Percentiles rank a stretch among this genome's conserved stretches.
These are phyloP conservation scores for Umbelopsis ramanniana DNA, from an alignment of 192 early-diverging fungal genomes.

Conservation along the genomic window DNA sequence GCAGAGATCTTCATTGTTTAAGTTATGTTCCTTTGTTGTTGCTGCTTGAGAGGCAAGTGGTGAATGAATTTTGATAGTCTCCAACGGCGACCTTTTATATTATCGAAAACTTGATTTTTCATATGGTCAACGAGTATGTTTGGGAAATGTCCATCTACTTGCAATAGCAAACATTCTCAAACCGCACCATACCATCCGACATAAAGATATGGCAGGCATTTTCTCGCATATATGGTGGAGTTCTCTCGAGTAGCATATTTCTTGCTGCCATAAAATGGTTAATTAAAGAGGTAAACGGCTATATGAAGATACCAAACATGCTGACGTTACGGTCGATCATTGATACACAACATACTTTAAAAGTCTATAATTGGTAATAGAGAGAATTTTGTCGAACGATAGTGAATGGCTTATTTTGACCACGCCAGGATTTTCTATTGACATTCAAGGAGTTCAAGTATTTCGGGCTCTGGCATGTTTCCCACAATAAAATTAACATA, in stretches of 20 bases:
- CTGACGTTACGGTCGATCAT: slow-evolving; percentile 60
- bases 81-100: not conserved
- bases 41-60: not conserved
- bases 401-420: not conserved
- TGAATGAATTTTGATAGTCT: not conserved
- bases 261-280: not conserved
- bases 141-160: not conserved
- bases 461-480: not conserved
- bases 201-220: not conserved
- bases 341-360: not conserved
- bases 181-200: not conserved
- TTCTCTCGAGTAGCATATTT: not conserved
- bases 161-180: not conserved
- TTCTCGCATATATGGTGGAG: not conserved
- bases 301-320: slow-evolving; percentile 41
- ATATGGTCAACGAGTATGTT: not conserved
- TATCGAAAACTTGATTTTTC: not conserved
- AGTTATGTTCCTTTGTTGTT: not conserved
- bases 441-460: too few relatives aligned
- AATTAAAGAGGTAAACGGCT: not conserved
- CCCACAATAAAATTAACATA: not conserved
- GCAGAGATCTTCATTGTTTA: slow-evolving; percentile 8
- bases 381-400: not conserved
- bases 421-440: too few relatives aligned
- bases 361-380: slow-evolving; percentile 19